Percentiles rank a stretch among this genome's conserved stretches.
phyloP scores from a whole-genome alignment of 2,329 filamentous ascomycete genomes.

The Paraphoma chrysanthemicola region DNA sequence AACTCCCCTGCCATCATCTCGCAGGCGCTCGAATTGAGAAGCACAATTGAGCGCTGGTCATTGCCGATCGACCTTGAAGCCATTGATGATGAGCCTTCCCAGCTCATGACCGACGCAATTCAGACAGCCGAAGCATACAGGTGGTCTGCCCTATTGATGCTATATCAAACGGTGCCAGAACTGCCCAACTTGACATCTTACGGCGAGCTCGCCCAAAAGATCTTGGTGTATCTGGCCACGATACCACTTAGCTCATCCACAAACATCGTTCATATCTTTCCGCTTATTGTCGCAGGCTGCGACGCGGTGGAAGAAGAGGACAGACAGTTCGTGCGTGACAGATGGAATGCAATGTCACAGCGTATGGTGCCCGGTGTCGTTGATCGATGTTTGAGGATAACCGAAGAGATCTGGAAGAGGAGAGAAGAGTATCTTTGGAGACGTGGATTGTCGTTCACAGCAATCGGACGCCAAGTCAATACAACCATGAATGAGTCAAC shows the following conservation, averaged over 20 bases:
- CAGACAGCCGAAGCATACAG: constrained; percentile 72
- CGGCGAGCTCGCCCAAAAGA: constrained; percentile 65
- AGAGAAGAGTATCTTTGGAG: constrained; percentile 60
- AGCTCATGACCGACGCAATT: constrained; percentile 66
- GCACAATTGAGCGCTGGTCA: constrained; percentile 66
- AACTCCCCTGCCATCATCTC: constrained; percentile 68
- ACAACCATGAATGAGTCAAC: constrained; percentile 1
- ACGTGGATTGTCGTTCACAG: constrained; percentile 15
- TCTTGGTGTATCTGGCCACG: constrained; percentile 66
- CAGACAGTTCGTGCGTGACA: constrained; percentile 66
- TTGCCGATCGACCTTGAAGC: constrained; percentile 62
- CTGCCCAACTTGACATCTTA: constrained; percentile 64
- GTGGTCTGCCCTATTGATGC: constrained; percentile 68
- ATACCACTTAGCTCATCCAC: constrained; percentile 67
- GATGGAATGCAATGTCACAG: constrained; percentile 67
- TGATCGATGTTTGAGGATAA: constrained; percentile 68
- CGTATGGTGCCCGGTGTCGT: constrained; percentile 71
- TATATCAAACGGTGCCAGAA: constrained; percentile 72
- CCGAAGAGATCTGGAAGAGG: constrained; percentile 71
- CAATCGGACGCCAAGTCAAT: constrained; percentile 10
- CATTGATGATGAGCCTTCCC: constrained; percentile 67
- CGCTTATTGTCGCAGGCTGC: constrained; percentile 69
- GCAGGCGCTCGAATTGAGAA: constrained; percentile 66
- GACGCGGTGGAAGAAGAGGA: constrained; percentile 67
- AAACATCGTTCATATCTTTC: constrained; percentile 73